Base-by-base conservation (phyloP, 768 basidiomycete genomes). In the Kwoniella heveanensis region DNA sequence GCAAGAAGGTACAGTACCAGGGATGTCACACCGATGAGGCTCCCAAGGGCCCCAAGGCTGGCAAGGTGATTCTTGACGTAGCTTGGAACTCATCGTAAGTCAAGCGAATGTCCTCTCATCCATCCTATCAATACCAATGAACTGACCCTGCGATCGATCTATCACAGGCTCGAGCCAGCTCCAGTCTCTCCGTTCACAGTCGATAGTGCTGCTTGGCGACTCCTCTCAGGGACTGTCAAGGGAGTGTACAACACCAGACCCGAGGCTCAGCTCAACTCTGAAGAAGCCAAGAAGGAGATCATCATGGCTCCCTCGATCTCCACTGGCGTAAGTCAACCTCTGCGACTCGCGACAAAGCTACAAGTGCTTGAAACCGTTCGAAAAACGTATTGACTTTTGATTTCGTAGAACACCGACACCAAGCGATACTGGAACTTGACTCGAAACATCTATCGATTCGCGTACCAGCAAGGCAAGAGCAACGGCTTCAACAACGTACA, bases 401-500 rank as follows among this genome's bases (percentile, higher is more conserved):
- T 53, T 24, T 25, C 50, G 2, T 26, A 68, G 67, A 73, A 73
- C 57, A 77, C 69, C 59, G 76, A 77, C 53, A 77, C 76, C 29
- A 72, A 65, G 60, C 62, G 69, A 39, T 73, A 73, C 67, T 77
- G 77, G 77, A 71, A 71, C 48, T 65, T 79, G 30, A 76, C 78
- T 25, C 37, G 54, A 13, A 76, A 77, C 49, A 74, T 79, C 50
- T 78, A 77, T 55, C 64, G 77, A n/a, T 79, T 71, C 50, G 71
- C 77, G 0, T 73, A 64, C 39, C 52, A 59, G 21, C 24, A 22
- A 15, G 62, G 26, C n/a, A 39, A 27, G 15, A 53, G 51, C 3
- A 49, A 36, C 17, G 36, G 54, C 17, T 30, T 50, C 44, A 49
- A 73, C 27, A 72, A 77, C 57, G 69, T 71, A n/a, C 81, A 82